Evolutionary conservation across 345 rosid genomes (phyloP).

Genomic region (Pugionium cornutum): DNA sequence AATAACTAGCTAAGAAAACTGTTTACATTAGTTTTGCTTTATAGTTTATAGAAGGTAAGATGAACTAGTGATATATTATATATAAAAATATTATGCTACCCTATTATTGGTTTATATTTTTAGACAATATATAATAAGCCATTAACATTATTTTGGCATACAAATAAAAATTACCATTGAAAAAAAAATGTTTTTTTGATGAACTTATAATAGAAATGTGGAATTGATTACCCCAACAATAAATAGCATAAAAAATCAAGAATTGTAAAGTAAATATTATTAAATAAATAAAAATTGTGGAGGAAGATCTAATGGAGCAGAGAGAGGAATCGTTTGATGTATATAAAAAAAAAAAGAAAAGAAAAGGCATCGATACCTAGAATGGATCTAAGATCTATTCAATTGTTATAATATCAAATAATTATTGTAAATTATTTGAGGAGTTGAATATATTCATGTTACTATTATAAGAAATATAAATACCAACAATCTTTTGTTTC

Average conservation of each 20-base stretch:
- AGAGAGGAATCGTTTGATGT: constrained; percentile 27
- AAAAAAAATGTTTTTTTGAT: not conserved
- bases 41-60: not conserved
- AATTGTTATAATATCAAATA: constrained; percentile 6
- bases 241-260: not conserved
- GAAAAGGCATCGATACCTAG: constrained; percentile 30
- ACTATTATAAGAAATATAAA: not conserved
- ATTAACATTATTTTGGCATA: not conserved
- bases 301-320: constrained; percentile 29
- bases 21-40: not conserved
- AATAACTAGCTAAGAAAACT: not conserved
- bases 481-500: constrained; percentile 1
- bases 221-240: not conserved
- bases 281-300: not conserved
- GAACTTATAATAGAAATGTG: not conserved
- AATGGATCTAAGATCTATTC: constrained; percentile 39
- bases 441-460: constrained; percentile 18
- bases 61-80: not conserved
- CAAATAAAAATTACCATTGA: not conserved
- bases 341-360: constrained; percentile 8
- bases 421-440: constrained; percentile 15
- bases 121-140: too few relatives aligned
- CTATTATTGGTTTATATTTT: too few relatives aligned
- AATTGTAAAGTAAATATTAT: not conserved
- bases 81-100: not conserved